Evolutionary conservation across 2,329 filamentous ascomycete species (phyloP), one percentile per base, ranked within the genome.

Genomic region (Paecilomyces niveus): DNA sequence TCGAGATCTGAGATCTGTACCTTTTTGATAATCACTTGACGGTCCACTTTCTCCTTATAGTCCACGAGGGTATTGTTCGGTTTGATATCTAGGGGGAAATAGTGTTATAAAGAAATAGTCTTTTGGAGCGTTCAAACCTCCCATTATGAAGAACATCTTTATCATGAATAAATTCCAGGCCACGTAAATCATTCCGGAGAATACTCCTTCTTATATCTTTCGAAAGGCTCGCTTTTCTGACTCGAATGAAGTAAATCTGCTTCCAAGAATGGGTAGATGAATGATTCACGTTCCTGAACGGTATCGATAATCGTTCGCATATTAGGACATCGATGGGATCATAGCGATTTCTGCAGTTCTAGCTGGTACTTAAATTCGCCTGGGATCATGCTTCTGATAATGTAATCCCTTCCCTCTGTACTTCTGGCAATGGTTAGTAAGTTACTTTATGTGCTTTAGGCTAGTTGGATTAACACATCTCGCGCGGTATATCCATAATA

Each of bases 41-140:
- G 60, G 8, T 35, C 55, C 24, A 57, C 52, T 24, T 35, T 65
- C 57, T 69, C 64, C 21, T 72, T 64, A 52, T 71, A 69, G 58
- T 74, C 64, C 6, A 74, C 21, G 15, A 74, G 63, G 49, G 72
- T 70, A 56, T 74, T 74, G 58, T 74, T 69, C 18, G 71, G 67
- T 58, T 74, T 74, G 59, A 73, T 67, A 54, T 74, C 72, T 69
- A 62, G n/a, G 33, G 5, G 26, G 26, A 22, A 54, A 18, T 32
- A 62, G 59, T 35, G 57, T 26, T n/a, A 39, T 54, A 52, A 54
- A 15, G 49, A 51, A 33, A 33, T 11, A 8, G 45, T 45, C 56
- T 58, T 52, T 4, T 53, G 39, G 58, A 53, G 15, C 1, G 49
- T 53, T 52, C 21, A 57, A 56, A 62, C 63, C 62, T 61, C 63